Evolutionary conservation across 2,329 filamentous ascomycete species (phyloP).

Genomic region (Pseudogymnoascus sp.): DNA sequence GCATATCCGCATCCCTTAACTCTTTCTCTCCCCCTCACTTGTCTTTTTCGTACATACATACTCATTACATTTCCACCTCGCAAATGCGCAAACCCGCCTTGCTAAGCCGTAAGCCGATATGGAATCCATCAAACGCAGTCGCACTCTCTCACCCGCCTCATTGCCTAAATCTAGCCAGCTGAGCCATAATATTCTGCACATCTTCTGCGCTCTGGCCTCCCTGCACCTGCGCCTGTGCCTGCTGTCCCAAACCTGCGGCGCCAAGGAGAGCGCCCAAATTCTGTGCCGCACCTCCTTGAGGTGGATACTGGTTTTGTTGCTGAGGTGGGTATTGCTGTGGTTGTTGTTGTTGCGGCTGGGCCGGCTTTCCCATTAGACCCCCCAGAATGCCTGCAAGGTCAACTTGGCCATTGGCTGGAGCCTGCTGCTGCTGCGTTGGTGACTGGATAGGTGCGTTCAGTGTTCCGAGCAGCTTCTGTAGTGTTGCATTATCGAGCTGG

Average conservation of each 20-base stretch:
- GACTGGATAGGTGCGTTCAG: slow-evolving; percentile 33
- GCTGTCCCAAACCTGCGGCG: slow-evolving; percentile 16
- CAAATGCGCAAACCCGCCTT: not conserved
- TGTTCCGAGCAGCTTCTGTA: slow-evolving; percentile 60
- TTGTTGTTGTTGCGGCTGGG: slow-evolving; percentile 27
- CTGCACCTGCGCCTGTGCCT: slow-evolving; percentile 19
- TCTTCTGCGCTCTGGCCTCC: slow-evolving; percentile 39
- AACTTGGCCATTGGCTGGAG: slow-evolving; percentile 20
- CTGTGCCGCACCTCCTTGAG: slow-evolving; percentile 25
- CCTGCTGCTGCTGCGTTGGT: slow-evolving; percentile 19
- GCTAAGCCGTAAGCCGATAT: not conserved
- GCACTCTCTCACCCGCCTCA: slow-evolving; percentile 22
- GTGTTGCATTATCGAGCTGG: slow-evolving; percentile 57
- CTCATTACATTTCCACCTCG: slow-evolving; percentile 3
- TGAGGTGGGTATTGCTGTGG: slow-evolving; percentile 22
- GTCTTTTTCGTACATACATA: slow-evolving; percentile 8
- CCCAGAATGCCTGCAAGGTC: slow-evolving; percentile 27
- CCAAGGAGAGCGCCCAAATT: slow-evolving; percentile 22
- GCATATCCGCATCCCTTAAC: not conserved
- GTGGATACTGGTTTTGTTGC: slow-evolving; percentile 22
- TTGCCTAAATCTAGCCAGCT: slow-evolving; percentile 57
- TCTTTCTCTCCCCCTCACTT: slow-evolving; percentile 11
- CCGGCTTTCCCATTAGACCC: slow-evolving; percentile 18
- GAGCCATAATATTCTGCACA: slow-evolving; percentile 67
- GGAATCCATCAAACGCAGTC: not conserved